Conservation (phyloP, 2,329 filamentous ascomycete genomes). For the Chaetomiaceae sp. region DNA sequence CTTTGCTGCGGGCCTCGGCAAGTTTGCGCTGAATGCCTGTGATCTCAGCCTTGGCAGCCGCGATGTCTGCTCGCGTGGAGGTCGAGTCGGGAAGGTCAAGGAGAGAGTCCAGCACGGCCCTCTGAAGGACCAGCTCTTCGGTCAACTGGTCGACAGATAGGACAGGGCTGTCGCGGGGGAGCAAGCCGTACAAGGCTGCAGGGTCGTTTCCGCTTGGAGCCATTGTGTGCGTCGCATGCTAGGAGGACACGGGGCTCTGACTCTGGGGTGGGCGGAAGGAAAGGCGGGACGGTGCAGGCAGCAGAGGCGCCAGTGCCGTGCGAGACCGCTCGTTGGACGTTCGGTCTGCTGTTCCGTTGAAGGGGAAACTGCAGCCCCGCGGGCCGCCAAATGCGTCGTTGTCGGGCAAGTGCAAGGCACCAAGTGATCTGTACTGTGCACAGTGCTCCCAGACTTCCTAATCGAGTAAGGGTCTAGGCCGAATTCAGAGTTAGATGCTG, state of each 20-base stretch:
- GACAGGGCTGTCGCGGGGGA: neutral
- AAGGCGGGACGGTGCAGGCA: neutral
- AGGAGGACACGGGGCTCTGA: neutral
- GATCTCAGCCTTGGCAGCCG: slow-evolving; percentile 23
- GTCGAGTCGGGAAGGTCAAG: slow-evolving; percentile 24
- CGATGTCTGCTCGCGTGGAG: slow-evolving; percentile 23
- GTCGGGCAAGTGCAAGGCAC: too few species aligned
- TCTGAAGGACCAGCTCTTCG: slow-evolving; percentile 39
- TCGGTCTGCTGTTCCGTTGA: neutral
- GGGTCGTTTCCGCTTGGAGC: slow-evolving; percentile 2
- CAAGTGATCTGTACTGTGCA: too few species aligned
- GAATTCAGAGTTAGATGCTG: too few species aligned
- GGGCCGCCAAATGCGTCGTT: neutral
- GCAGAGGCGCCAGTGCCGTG: neutral
- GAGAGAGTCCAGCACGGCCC: slow-evolving; percentile 40
- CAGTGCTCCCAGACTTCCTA: too few species aligned
- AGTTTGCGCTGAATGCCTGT: slow-evolving; percentile 29
- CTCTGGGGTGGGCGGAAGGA: neutral
- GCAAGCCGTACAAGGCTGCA: slow-evolving; percentile 2
- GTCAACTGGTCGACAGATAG: slow-evolving; percentile 25
- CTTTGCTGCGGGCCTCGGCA: slow-evolving; percentile 11
- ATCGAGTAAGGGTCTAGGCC: too few species aligned
- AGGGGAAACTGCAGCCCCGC: neutral
- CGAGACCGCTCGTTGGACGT: neutral
- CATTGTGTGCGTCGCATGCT: neutral